Conservation (phyloP, 2,329 filamentous ascomycete species). For the Arachnomyces sp. region DNA sequence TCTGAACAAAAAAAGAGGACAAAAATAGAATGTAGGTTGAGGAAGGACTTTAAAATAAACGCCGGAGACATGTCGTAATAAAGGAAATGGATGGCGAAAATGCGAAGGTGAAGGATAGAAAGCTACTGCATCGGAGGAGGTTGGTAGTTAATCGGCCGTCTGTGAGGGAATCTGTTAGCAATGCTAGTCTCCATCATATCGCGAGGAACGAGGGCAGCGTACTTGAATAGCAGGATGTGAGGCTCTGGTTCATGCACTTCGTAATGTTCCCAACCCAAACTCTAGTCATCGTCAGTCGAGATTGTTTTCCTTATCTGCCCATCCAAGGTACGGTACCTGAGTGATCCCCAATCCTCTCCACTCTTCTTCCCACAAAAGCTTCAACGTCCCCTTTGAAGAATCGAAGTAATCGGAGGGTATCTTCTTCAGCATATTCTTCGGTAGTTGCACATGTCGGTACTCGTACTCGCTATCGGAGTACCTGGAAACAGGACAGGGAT, state of each 20-base stretch:
- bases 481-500: constrained; percentile 47
- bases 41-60: constrained; percentile 5
- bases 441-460: constrained; percentile 94
- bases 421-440: constrained; percentile 95
- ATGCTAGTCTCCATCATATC: constrained; percentile 6
- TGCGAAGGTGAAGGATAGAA: background rate
- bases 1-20: too few relatives aligned
- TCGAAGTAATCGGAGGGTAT: constrained; percentile 96
- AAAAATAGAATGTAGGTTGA: constrained; percentile 3
- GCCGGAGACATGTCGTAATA: constrained; percentile 1
- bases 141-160: constrained; percentile 78
- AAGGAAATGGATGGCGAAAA: background rate
- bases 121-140: constrained; percentile 44
- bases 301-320: background rate
- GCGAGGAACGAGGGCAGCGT: constrained; percentile 31
- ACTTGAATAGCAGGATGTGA: constrained; percentile 98
- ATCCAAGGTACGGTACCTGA: constrained; percentile 53
- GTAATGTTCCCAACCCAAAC: constrained; percentile 97
- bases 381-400: constrained; percentile 78
- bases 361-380: constrained; percentile 96
- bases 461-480: constrained; percentile 91
- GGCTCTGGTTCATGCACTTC: constrained; percentile 98
- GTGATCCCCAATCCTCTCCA: constrained; percentile 97
- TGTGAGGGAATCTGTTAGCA: constrained; percentile 31
- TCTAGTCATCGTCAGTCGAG: constrained; percentile 45